Percentiles rank a stretch among this genome's conserved stretches.
phyloP scores from a whole-genome alignment of 306 rosid species.

The Leucaena leucocephala region DNA sequence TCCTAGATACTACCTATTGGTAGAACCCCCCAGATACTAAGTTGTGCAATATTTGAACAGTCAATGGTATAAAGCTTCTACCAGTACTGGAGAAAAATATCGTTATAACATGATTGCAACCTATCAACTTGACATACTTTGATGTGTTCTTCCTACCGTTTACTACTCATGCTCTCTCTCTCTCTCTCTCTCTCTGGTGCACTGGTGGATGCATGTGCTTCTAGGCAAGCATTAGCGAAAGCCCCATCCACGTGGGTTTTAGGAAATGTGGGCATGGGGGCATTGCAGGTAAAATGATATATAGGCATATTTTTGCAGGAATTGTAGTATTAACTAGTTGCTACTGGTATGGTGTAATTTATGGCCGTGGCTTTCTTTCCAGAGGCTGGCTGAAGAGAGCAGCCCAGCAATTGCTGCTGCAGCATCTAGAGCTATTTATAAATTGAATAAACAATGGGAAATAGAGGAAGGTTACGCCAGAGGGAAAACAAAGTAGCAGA shows the following conservation, averaged over 20 bases:
- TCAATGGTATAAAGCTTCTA: neutral
- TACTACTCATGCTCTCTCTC: neutral
- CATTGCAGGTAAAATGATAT: constrained; percentile 67
- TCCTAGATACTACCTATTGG: neutral
- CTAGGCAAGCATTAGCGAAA: constrained; percentile 75
- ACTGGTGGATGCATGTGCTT: constrained; percentile 13
- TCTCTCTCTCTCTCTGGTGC: neutral
- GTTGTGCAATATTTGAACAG: neutral
- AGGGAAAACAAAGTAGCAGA: neutral
- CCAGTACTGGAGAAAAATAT: neutral
- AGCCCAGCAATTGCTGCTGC: neutral
- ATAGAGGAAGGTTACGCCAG: neutral
- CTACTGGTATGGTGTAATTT: neutral
- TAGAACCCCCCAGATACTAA: neutral
- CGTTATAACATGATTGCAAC: neutral
- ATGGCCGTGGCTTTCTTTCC: neutral
- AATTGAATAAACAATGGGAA: constrained; percentile 1
- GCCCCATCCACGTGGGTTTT: constrained; percentile 99
- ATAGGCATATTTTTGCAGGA: neutral
- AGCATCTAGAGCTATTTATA: constrained; percentile 12
- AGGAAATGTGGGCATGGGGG: constrained; percentile 99
- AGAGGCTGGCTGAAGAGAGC: constrained; percentile 13
- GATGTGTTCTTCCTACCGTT: neutral
- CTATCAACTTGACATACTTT: neutral
- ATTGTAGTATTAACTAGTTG: neutral